Evolutionary conservation across 495 filamentous ascomycete species (phyloP).

Genomic region (Trichoderma parareesei): DNA sequence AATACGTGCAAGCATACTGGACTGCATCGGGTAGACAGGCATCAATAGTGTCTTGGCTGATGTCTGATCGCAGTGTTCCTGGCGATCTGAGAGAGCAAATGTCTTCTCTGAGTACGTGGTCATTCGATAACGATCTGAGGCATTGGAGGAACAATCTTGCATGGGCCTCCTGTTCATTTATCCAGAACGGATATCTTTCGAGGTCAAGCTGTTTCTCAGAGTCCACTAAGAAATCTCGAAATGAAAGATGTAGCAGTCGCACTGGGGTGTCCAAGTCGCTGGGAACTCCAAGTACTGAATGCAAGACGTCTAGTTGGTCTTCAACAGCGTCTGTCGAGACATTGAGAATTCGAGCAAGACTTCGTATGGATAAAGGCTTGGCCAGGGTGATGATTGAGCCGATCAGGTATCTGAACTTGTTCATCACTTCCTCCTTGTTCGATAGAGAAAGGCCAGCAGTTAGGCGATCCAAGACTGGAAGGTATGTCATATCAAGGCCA

Average conservation of each 20-base stretch:
- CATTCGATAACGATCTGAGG: constrained; percentile 22
- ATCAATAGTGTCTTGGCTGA: constrained; percentile 9
- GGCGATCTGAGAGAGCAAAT: constrained; percentile 17
- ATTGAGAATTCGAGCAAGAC: constrained; percentile 16
- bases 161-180: constrained; percentile 20
- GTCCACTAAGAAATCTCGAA: constrained; percentile 24
- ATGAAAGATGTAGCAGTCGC: constrained; percentile 22
- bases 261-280: constrained; percentile 14
- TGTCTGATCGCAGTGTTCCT: not conserved
- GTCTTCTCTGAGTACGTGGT: constrained; percentile 11
- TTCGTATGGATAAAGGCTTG: constrained; percentile 14
- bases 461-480: constrained; percentile 26
- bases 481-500: constrained; percentile 27
- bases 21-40: constrained; percentile 17
- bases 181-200: constrained; percentile 18
- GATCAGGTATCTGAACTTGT: constrained; percentile 17
- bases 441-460: constrained; percentile 12
- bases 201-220: constrained; percentile 7
- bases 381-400: constrained; percentile 24
- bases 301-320: constrained; percentile 19
- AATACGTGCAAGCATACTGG: constrained; percentile 31
- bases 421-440: constrained; percentile 3
- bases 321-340: constrained; percentile 13
- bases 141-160: constrained; percentile 16
- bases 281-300: constrained; percentile 25